Evolutionary conservation across 306 rosid species (phyloP).

Genomic region (Albizia julibrissin): DNA sequence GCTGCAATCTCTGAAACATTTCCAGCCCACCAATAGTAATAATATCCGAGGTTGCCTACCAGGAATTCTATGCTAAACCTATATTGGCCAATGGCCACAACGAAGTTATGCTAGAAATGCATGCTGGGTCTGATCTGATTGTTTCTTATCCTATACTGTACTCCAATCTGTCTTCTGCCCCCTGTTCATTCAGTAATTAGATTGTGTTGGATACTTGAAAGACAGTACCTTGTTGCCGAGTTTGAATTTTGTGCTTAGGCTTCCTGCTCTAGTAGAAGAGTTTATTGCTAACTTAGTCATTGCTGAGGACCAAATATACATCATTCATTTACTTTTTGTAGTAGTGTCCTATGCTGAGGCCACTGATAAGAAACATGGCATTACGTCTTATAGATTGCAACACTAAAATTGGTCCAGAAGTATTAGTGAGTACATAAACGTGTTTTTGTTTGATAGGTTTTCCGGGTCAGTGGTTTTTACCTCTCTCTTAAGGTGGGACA

Average conservation of each 20-base stretch:
- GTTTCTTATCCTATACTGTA: neutral
- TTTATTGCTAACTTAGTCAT: neutral
- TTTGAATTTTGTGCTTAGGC: slow-evolving; percentile 7
- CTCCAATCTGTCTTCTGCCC: neutral
- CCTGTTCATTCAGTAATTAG: neutral
- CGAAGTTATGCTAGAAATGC: slow-evolving; percentile 3
- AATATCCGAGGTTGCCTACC: neutral
- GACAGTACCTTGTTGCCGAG: neutral
- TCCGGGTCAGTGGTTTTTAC: neutral
- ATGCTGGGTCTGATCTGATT: neutral
- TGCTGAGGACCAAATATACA: neutral
- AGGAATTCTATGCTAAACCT: slow-evolving; percentile 24
- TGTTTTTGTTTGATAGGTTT: neutral
- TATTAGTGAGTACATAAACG: neutral
- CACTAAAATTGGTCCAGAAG: neutral
- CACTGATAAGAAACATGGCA: neutral
- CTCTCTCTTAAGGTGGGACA: neutral
- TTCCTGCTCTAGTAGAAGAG: slow-evolving; percentile 15
- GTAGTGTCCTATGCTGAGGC: neutral
- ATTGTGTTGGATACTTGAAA: slow-evolving; percentile 12
- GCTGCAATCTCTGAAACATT: neutral
- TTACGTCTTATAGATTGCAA: neutral
- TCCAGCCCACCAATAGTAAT: neutral
- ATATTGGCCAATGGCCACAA: neutral
- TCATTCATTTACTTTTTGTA: slow-evolving; percentile 2